Conservation (phyloP, 768 basidiomycete species). For the Mycena maculata region DNA sequence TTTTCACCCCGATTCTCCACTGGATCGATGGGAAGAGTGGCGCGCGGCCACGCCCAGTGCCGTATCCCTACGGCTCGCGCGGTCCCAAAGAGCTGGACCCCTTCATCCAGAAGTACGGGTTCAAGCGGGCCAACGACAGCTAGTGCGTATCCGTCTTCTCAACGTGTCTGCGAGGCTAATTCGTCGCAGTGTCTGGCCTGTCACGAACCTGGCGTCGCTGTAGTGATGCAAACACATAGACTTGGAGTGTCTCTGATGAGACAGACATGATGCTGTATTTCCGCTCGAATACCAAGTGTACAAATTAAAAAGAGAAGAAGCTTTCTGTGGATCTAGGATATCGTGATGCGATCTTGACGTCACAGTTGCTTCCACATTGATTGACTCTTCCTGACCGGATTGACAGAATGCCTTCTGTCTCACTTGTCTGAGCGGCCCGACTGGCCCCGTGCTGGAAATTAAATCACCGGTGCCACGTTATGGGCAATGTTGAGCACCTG, state of each 20-base stretch:
- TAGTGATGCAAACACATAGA: constrained; percentile 45
- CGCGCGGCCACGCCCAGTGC: constrained; percentile 72
- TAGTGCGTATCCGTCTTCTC: constrained; percentile 70
- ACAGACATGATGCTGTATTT: constrained; percentile 19
- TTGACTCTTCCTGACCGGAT: too few species aligned
- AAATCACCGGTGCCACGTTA: too few species aligned
- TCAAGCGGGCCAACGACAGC: constrained; percentile 69
- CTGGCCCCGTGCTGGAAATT: too few species aligned
- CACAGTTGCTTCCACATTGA: too few species aligned
- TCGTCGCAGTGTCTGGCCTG: constrained; percentile 73
- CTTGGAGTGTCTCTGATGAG: constrained; percentile 15
- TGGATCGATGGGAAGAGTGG: constrained; percentile 91
- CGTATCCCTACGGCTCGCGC: constrained; percentile 94
- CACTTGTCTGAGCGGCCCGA: too few species aligned
- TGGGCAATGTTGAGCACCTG: too few species aligned
- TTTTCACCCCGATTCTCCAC: constrained; percentile 94
- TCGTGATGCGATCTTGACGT: too few species aligned
- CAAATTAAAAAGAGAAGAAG: constrained; percentile 26
- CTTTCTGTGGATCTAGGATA: too few species aligned
- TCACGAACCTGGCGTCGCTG: constrained; percentile 72
- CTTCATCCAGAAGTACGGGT: constrained; percentile 84
- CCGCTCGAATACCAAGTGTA: constrained; percentile 33
- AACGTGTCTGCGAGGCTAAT: constrained; percentile 26
- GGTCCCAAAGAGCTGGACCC: constrained; percentile 88
- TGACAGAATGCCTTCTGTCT: too few species aligned